These are phyloP conservation scores for Trypethelium eluteriae DNA, from an alignment of 495 filamentous ascomycete genomes.

Conservation along the genomic window DNA sequence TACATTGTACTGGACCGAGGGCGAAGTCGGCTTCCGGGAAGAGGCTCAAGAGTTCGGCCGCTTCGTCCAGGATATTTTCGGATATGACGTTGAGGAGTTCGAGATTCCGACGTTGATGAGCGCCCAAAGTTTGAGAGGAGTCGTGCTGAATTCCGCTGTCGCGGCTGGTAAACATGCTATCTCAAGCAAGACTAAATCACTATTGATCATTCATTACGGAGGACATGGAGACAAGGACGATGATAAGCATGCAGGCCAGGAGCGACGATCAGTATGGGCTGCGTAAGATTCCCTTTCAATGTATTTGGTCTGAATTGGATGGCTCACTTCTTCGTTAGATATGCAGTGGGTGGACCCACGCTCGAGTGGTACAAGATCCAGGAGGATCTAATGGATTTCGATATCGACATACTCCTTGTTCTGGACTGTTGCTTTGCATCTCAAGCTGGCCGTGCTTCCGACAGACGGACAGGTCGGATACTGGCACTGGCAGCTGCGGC, in stretches of 20 bases:
- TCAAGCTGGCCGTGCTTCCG: not conserved
- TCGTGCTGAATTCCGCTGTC: not conserved
- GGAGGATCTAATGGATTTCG: not conserved
- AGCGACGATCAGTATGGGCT: not conserved
- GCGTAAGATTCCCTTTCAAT: not conserved
- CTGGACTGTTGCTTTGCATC: not conserved
- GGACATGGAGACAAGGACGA: constrained; percentile 7
- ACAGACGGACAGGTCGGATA: not conserved
- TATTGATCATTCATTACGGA: not conserved
- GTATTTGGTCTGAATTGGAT: not conserved
- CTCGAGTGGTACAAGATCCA: constrained; percentile 6
- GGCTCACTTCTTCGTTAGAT: not conserved
- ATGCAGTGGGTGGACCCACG: not conserved
- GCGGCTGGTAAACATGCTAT: not conserved
- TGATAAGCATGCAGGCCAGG: not conserved
- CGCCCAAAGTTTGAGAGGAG: not conserved
- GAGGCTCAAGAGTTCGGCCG: constrained; percentile 1
- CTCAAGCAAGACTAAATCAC: not conserved
- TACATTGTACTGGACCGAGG: not conserved
- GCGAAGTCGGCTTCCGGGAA: not conserved
- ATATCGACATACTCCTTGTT: not conserved
- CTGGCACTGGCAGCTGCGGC: not conserved
- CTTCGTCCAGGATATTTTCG: not conserved
- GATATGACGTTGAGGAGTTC: not conserved
- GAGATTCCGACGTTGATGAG: not conserved